Evolutionary conservation across 305 asterid species (phyloP).

Genomic region (Fraxinus sp.): DNA sequence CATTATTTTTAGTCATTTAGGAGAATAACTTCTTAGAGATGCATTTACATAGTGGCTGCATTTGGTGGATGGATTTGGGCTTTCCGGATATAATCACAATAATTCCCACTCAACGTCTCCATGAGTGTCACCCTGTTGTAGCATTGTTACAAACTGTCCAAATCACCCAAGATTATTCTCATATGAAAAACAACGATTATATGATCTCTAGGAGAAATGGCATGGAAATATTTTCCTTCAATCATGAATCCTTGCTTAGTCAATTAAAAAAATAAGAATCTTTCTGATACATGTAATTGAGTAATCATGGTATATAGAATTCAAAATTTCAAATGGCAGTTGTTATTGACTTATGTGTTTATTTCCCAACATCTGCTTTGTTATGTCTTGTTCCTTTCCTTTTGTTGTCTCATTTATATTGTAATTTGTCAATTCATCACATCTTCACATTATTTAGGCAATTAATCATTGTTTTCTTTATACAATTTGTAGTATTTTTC

Average conservation of each 20-base stretch:
- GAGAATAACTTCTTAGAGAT: not conserved
- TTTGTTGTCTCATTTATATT: not conserved
- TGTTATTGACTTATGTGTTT: not conserved
- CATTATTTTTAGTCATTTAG: not conserved
- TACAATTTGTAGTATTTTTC: not conserved
- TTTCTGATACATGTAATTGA: not conserved
- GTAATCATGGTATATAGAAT: not conserved
- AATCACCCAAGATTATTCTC: not conserved
- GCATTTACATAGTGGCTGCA: not conserved
- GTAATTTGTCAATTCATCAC: slow-evolving; percentile 3
- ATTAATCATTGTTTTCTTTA: not conserved
- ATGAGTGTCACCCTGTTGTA: not conserved
- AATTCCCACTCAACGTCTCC: slow-evolving; percentile 1
- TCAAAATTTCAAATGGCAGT: not conserved
- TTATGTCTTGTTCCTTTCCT: not conserved
- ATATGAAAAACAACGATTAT: not conserved
- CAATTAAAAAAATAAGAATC: not conserved
- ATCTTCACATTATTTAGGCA: not conserved
- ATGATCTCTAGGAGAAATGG: not conserved
- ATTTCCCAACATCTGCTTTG: not conserved
- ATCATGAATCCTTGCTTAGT: not conserved
- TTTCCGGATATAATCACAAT: not conserved
- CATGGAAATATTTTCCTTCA: not conserved
- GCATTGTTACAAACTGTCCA: not conserved
- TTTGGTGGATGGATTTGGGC: slow-evolving; percentile 3